Evolutionary conservation across 306 rosid species (phyloP), one percentile per base, ranked within the genome.

Genomic region (Inga oerstediana): DNA sequence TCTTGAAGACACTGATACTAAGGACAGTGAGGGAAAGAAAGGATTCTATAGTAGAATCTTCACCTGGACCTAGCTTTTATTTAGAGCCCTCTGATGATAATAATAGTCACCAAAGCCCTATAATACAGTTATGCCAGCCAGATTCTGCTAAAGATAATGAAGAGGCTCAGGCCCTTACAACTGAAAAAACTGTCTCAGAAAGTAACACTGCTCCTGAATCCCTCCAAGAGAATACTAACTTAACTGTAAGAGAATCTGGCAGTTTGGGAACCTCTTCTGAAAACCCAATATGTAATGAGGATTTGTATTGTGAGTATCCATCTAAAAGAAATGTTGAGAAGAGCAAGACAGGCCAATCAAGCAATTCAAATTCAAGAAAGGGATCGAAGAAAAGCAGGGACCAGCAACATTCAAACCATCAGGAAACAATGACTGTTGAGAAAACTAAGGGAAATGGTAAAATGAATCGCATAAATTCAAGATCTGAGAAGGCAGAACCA

Each of bases 401-500:
- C 56, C 76, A 72, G 20, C 76, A 45, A 45, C n/a, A 30, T 19
- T 24, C 19, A 8, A 46, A 3, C 34, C 74, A 39, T 41, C 76
- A 45, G 46, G 59, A 41, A 45, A 24, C 11, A 44, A 24, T 10
- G 37, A 27, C 34, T 43, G 75, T 22, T 46, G 76, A 45, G 41
- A 72, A 72, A 72, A 58, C 84, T 0, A 72, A 58, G 75, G 87
- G 81, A 46, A 87, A 85, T 43, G 77, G 89, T 88, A 92, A 90
- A 71, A 80, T 90, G 81, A 90, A 88, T 39, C 79, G 80, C 76
- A 77, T 85, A 27, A 90, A 88, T 56, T 91, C 91, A 46, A 88
- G 83, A 84, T 76, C 71, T 17, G 91, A 90, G 88, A 76, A 86
- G 74, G 84, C 81, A 46, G 92, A 87, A 88, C 90, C 95, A 4